These are phyloP conservation scores for Simplicillium sp. DNA, from an alignment of 2,329 filamentous ascomycete species.

Conservation along the genomic window DNA sequence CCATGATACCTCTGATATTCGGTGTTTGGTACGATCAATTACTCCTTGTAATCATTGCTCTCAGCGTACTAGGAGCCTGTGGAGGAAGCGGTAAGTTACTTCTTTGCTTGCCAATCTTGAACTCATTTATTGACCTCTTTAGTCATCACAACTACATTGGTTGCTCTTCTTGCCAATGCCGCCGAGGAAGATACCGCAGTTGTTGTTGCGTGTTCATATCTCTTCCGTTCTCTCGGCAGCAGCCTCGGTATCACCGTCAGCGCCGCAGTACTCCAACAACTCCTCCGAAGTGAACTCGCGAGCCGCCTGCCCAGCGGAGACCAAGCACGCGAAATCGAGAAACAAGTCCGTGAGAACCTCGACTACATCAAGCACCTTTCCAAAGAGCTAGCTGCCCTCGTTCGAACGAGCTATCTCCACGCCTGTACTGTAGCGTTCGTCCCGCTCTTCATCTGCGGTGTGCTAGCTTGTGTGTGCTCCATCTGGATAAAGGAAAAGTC, in stretches of 20 bases:
- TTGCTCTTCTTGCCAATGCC: conserved; percentile 63
- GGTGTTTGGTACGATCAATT: conserved; percentile 39
- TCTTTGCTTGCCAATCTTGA: too few species aligned
- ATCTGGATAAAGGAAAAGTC: conserved; percentile 49
- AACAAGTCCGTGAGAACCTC: conserved; percentile 59
- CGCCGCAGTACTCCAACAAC: conserved; percentile 63
- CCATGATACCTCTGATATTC: conserved; percentile 45
- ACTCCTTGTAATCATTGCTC: conserved; percentile 44
- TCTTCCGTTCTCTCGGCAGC: conserved; percentile 73
- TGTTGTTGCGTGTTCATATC: conserved; percentile 69
- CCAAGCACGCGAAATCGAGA: conserved; percentile 56
- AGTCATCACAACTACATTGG: conserved; percentile 62
- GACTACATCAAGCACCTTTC: conserved; percentile 59
- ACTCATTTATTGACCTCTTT: conserved; percentile 1
- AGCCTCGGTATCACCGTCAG: conserved; percentile 64
- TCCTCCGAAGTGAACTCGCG: conserved; percentile 47
- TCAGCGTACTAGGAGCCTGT: conserved; percentile 37
- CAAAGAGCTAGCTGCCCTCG: conserved; percentile 46
- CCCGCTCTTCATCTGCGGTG: conserved; percentile 25
- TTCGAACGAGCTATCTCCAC: conserved; percentile 56
- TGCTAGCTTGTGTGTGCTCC: conserved; percentile 26
- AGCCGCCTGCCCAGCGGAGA: conserved; percentile 43
- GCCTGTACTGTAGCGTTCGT: conserved; percentile 30
- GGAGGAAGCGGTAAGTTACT: conserved; percentile 21
- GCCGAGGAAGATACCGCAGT: conserved; percentile 60